Evolutionary conservation across 306 rosid genomes (phyloP).

Genomic region (Hylodesmum podocarpum): DNA sequence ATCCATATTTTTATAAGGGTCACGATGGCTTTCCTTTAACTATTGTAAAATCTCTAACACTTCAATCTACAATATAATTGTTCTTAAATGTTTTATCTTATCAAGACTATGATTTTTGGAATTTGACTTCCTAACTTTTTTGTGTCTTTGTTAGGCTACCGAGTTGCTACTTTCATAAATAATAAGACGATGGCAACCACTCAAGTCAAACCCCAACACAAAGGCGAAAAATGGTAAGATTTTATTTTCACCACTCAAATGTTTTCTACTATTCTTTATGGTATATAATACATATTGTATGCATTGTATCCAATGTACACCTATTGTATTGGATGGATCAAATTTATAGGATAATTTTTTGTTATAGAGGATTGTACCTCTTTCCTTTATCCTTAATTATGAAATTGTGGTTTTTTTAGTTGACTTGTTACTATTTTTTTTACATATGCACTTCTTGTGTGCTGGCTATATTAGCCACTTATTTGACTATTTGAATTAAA

Average conservation of each 20-base stretch:
- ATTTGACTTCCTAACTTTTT: conserved; percentile 4
- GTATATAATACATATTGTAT: background rate
- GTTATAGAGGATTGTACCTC: background rate
- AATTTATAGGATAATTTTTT: conserved; percentile 7
- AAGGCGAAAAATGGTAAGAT: conserved; percentile 51
- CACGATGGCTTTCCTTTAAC: conserved; percentile 46
- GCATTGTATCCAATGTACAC: background rate
- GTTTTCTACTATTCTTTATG: background rate
- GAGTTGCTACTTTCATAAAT: conserved; percentile 51
- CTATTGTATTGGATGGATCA: conserved; percentile 11
- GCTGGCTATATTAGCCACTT: background rate
- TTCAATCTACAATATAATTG: conserved; percentile 59
- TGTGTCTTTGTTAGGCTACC: conserved; percentile 48
- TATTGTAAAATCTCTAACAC: conserved; percentile 41
- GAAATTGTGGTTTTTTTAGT: conserved; percentile 12
- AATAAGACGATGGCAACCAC: conserved; percentile 50
- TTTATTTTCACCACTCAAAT: background rate
- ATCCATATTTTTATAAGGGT: conserved; percentile 41
- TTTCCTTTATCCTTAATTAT: background rate
- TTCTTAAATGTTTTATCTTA: background rate
- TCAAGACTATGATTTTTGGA: background rate
- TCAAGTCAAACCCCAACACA: conserved; percentile 63
- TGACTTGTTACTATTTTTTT: background rate
- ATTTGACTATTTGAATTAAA: conserved; percentile 13
- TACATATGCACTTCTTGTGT: background rate